These are phyloP conservation scores for Lipomyces chichibuensis DNA, from an alignment of 805 yeast species.

Conservation along the genomic window DNA sequence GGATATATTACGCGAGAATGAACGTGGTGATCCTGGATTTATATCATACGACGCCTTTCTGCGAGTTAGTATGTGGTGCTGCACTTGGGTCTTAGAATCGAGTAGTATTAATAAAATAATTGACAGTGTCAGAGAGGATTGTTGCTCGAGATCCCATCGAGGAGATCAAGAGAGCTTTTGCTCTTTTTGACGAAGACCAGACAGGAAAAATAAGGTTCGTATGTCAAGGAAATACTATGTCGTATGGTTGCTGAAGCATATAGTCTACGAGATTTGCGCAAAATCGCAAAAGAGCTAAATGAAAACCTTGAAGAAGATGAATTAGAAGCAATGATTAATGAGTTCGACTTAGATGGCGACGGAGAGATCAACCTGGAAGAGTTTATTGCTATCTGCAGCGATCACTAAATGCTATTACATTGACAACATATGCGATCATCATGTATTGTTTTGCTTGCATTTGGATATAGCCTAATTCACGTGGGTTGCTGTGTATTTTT, in stretches of 20 bases:
- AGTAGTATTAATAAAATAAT: not conserved
- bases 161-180: slow-evolving; percentile 87
- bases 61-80: slow-evolving; percentile 58
- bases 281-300: slow-evolving; percentile 90
- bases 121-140: slow-evolving; percentile 73
- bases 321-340: slow-evolving; percentile 86
- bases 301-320: slow-evolving; percentile 92
- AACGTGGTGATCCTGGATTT: slow-evolving; percentile 69
- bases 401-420: slow-evolving; percentile 42
- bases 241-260: not conserved
- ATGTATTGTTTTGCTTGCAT: not conserved
- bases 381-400: slow-evolving; percentile 85
- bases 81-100: too few relatives aligned
- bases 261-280: slow-evolving; percentile 72
- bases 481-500: not conserved
- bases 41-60: slow-evolving; percentile 83
- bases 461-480: not conserved
- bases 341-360: slow-evolving; percentile 93
- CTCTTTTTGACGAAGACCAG: slow-evolving; percentile 81
- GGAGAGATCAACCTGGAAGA: slow-evolving; percentile 93
- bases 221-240: too few relatives aligned
- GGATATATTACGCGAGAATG: slow-evolving; percentile 77
- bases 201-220: slow-evolving; percentile 70
- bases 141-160: slow-evolving; percentile 88
- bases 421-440: not conserved